Percentiles rank a stretch among this genome's conserved stretches.
Conservation (phyloP, 331 rosid species). For the Ulmus americana region DNA sequence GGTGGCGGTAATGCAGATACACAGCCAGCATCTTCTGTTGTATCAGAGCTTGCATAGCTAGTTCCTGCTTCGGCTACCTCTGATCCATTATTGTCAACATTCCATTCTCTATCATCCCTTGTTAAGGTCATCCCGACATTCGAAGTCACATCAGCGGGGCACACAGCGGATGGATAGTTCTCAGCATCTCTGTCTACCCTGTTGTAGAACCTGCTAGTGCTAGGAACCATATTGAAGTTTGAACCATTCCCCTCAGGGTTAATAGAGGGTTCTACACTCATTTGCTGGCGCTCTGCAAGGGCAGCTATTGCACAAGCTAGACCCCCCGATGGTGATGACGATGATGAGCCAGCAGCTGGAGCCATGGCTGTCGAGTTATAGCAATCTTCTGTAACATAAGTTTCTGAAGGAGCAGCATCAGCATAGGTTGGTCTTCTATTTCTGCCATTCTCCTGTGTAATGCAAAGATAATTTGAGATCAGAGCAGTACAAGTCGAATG, state of each 20-base stretch:
- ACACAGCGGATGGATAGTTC: slow-evolving; percentile 46
- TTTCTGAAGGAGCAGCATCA: slow-evolving; percentile 46
- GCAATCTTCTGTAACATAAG: slow-evolving; percentile 33
- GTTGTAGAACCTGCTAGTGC: slow-evolving; percentile 53
- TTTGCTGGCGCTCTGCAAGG: slow-evolving; percentile 95
- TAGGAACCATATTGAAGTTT: slow-evolving; percentile 43
- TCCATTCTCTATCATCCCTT: slow-evolving; percentile 54
- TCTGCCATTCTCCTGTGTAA: slow-evolving; percentile 64
- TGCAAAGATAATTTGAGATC: slow-evolving; percentile 16
- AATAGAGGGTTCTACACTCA: slow-evolving; percentile 48
- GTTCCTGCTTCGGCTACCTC: slow-evolving; percentile 53
- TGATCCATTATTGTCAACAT: slow-evolving; percentile 37
- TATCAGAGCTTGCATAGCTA: slow-evolving; percentile 50
- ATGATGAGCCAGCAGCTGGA: slow-evolving; percentile 46
- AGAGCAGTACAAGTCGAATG: background rate
- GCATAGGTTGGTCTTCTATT: slow-evolving; percentile 41
- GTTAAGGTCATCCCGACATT: slow-evolving; percentile 29
- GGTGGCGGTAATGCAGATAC: slow-evolving; percentile 35
- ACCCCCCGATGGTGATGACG: slow-evolving; percentile 86
- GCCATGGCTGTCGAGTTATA: slow-evolving; percentile 38
- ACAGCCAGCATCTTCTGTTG: slow-evolving; percentile 41
- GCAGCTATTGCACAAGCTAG: slow-evolving; percentile 98
- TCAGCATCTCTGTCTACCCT: slow-evolving; percentile 38
- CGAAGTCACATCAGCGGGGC: slow-evolving; percentile 32
- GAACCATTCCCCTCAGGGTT: slow-evolving; percentile 39